Percentiles rank a stretch among this genome's conserved stretches.
Conservation (phyloP, 1,284 basidiomycete species). For the Irpex rosettiformis region DNA sequence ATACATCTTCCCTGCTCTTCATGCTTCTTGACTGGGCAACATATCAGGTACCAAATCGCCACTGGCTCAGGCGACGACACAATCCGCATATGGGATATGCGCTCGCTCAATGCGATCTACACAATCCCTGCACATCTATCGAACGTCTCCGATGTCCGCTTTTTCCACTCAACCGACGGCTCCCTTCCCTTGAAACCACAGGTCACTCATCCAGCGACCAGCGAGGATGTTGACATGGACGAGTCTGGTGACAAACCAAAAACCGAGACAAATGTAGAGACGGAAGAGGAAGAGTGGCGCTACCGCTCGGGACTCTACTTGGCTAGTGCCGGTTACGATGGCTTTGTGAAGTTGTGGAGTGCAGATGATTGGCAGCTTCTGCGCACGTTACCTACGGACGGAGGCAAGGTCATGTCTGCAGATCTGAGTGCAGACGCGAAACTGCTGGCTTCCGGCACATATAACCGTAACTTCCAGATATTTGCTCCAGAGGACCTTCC, state of each 20-base stretch:
- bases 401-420: slow-evolving; percentile 97
- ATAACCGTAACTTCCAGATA: slow-evolving; percentile 91
- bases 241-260: slow-evolving; percentile 21
- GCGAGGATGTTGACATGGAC: slow-evolving; percentile 35
- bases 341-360: slow-evolving; percentile 93
- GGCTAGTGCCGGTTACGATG: slow-evolving; percentile 93
- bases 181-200: slow-evolving; percentile 24
- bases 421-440: slow-evolving; percentile 84
- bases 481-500: slow-evolving; percentile 68
- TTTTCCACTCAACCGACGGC: slow-evolving; percentile 68
- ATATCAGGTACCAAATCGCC: slow-evolving; percentile 86
- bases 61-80: slow-evolving; percentile 97
- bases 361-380: slow-evolving; percentile 98
- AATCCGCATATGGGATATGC: slow-evolving; percentile 97
- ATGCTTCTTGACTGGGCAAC: slow-evolving; percentile 6
- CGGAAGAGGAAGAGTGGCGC: slow-evolving; percentile 53
- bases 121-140: slow-evolving; percentile 96
- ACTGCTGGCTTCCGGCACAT: slow-evolving; percentile 86
- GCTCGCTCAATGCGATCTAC: slow-evolving; percentile 87
- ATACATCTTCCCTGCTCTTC: background rate
- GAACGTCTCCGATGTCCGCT: slow-evolving; percentile 92
- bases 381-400: slow-evolving; percentile 86
- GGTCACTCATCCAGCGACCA: slow-evolving; percentile 30
- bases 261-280: background rate
- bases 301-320: slow-evolving; percentile 89